Percentiles rank a stretch among this genome's conserved stretches.
phyloP scores from a whole-genome alignment of 2,329 filamentous ascomycete species.

The Xylaria sp. region DNA sequence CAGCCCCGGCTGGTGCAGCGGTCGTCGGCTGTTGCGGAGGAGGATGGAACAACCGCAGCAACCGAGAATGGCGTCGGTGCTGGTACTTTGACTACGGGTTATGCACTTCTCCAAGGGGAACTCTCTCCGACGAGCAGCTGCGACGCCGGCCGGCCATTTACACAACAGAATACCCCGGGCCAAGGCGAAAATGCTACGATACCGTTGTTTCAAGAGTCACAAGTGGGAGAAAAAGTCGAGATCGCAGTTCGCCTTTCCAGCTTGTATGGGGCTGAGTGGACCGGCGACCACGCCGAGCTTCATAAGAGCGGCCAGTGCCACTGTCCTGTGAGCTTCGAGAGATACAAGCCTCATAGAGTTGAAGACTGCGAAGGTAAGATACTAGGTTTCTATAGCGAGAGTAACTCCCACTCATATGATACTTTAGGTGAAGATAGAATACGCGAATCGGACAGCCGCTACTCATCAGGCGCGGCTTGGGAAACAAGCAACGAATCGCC shows the following conservation, averaged over 20 bases:
- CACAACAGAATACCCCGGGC: neutral
- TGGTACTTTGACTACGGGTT: neutral
- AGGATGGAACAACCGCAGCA: neutral
- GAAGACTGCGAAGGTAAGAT: conserved; percentile 1
- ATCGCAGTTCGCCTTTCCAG: conserved; percentile 43
- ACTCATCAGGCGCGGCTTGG: neutral
- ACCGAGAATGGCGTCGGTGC: neutral
- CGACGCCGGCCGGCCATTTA: neutral
- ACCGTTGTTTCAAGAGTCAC: conserved; percentile 30
- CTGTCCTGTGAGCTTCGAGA: conserved; percentile 43
- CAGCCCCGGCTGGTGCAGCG: conserved; percentile 42
- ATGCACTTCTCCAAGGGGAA: neutral
- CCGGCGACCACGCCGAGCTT: conserved; percentile 45
- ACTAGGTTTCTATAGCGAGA: neutral
- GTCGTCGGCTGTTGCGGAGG: neutral
- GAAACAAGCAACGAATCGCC: neutral
- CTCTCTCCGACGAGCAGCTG: neutral
- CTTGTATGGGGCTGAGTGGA: conserved; percentile 50
- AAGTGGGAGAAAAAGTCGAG: conserved; percentile 20
- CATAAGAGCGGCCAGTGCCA: conserved; percentile 45
- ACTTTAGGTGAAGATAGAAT: conserved; percentile 1
- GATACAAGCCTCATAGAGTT: conserved; percentile 33
- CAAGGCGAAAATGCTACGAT: neutral
- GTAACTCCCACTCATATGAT: neutral
- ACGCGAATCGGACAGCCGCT: neutral